Percentiles rank a stretch among this genome's conserved stretches.
phyloP scores from a whole-genome alignment of 2,329 filamentous ascomycete genomes.

The Ascosphaera pollenicola region DNA sequence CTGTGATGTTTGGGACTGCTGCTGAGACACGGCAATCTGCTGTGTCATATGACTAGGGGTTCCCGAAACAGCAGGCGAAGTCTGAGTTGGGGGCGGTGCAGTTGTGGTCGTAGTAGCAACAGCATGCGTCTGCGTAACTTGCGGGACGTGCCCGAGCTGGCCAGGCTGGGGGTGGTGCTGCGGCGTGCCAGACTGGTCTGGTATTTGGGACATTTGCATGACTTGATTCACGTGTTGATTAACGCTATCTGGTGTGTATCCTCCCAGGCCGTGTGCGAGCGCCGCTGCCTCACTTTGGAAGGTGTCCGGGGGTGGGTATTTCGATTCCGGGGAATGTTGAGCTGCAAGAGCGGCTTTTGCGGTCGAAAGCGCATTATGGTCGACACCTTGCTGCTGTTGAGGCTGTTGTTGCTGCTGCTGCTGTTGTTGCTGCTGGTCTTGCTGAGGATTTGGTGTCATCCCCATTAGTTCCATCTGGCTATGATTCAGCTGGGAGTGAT shows the following conservation, averaged over 20 bases:
- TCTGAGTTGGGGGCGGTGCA: conserved; percentile 16
- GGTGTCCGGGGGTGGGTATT: conserved; percentile 20
- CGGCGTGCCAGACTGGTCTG: conserved; percentile 5
- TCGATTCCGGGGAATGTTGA: conserved; percentile 18
- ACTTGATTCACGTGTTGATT: too few relatives aligned
- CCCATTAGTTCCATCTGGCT: neutral
- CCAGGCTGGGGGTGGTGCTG: conserved; percentile 3
- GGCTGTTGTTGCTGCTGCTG: conserved; percentile 26
- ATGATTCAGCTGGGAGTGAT: neutral
- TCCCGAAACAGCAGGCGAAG: too few relatives aligned
- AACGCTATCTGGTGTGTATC: too few relatives aligned
- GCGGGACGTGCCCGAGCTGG: too few relatives aligned
- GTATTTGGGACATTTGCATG: neutral
- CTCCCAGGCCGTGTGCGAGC: conserved; percentile 10
- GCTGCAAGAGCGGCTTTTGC: conserved; percentile 25
- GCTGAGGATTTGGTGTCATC: conserved; percentile 16
- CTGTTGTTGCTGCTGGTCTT: conserved; percentile 13
- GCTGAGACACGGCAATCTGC: conserved; percentile 8
- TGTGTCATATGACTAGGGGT: too few relatives aligned
- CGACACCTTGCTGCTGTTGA: conserved; percentile 30
- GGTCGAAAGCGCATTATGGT: conserved; percentile 24
- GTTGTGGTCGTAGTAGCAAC: conserved; percentile 2
- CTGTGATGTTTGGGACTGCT: conserved; percentile 22
- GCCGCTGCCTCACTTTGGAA: conserved; percentile 15
- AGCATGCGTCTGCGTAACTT: too few relatives aligned